phyloP scores from a whole-genome alignment of 176 grass and related monocot genomes.

The Neostapfia colusana region DNA sequence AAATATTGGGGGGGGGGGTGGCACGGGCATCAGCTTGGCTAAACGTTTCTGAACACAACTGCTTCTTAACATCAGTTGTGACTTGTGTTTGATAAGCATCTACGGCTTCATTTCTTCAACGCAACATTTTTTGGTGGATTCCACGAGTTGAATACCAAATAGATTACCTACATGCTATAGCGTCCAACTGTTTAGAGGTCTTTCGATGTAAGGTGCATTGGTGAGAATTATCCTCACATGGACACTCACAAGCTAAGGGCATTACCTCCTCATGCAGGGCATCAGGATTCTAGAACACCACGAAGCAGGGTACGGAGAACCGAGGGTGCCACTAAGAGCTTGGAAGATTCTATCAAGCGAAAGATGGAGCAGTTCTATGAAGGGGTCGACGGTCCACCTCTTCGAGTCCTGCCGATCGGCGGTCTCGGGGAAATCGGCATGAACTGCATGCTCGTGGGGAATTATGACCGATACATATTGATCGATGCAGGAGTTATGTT shows the following conservation, averaged over 20 bases:
- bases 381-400: slow-evolving; percentile 84
- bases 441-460: slow-evolving; percentile 99
- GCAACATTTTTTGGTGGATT: not conserved
- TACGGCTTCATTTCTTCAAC: not conserved
- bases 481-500: slow-evolving; percentile 99
- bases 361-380: slow-evolving; percentile 99
- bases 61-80: not conserved
- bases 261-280: slow-evolving; percentile 30
- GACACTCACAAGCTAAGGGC: not conserved
- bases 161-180: not conserved
- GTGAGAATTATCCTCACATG: not conserved
- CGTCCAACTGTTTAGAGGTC: not conserved
- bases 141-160: not conserved
- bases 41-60: not conserved
- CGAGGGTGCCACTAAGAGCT: slow-evolving; percentile 74
- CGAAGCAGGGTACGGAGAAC: slow-evolving; percentile 63
- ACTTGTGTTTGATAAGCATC: not conserved
- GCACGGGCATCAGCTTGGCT: not conserved
- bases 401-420: slow-evolving; percentile 88
- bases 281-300: slow-evolving; percentile 52
- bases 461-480: slow-evolving; percentile 95
- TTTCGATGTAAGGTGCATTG: not conserved
- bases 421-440: slow-evolving; percentile 98
- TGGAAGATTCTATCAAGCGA: slow-evolving; percentile 94
- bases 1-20: not conserved